Conservation (phyloP, 257 asterid species). For the Echium plantagineum region DNA sequence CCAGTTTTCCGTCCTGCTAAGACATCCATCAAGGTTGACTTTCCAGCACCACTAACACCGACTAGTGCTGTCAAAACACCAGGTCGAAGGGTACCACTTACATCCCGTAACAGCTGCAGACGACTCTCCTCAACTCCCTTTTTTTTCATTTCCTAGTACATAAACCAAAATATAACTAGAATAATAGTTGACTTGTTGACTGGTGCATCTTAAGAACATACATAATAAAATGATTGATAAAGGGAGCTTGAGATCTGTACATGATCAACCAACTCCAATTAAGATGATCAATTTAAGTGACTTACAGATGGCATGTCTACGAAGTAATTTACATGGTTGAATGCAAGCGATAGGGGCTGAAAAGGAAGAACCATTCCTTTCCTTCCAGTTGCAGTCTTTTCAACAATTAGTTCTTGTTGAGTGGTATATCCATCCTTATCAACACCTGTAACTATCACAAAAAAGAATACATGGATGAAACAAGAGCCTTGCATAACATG, state of each 20-base stretch:
- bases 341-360: conserved; percentile 67
- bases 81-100: conserved; percentile 76
- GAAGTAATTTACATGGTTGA: conserved; percentile 60
- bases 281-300: neutral
- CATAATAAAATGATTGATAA: too few species aligned
- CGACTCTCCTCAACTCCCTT: conserved; percentile 54
- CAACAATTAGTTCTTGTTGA: neutral
- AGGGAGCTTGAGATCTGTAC: neutral
- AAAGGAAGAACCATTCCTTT: conserved; percentile 72
- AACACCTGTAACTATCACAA: too few species aligned
- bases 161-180: neutral
- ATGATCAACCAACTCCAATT: neutral
- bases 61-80: conserved; percentile 73
- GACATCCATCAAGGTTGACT: conserved; percentile 88
- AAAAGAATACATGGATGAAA: too few species aligned
- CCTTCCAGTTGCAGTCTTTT: conserved; percentile 26
- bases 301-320: conserved; percentile 89
- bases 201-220: too few species aligned
- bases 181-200: too few species aligned
- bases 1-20: conserved; percentile 84
- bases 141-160: conserved; percentile 63
- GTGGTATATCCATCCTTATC: too few species aligned
- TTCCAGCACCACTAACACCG: conserved; percentile 93
- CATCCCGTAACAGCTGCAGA: conserved; percentile 55
- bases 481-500: too few species aligned